Evolutionary conservation across 305 asterid genomes (phyloP).

Genomic region (Lippia alba): DNA sequence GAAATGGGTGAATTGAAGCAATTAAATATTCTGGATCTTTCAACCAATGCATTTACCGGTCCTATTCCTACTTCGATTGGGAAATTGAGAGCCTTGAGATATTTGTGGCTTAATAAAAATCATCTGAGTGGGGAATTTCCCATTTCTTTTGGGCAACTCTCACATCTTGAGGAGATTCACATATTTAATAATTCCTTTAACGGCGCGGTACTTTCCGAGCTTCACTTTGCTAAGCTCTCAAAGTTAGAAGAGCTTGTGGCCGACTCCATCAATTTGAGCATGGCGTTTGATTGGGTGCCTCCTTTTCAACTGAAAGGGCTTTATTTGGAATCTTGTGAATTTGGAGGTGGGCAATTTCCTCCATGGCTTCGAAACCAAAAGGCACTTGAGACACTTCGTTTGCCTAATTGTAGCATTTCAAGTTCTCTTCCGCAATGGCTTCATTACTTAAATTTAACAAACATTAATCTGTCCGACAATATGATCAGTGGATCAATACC

Average conservation of each 20-base stretch:
- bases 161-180: background rate
- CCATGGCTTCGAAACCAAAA: conserved; percentile 27
- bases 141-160: conserved; percentile 4
- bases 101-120: background rate
- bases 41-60: background rate
- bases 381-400: background rate
- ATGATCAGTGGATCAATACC: too few relatives aligned
- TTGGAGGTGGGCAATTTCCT: conserved; percentile 30
- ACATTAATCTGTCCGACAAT: too few relatives aligned
- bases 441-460: background rate
- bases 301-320: background rate
- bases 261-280: background rate
- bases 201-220: conserved; percentile 20
- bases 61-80: too few relatives aligned
- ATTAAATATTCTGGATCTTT: too few relatives aligned
- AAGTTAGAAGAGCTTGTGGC: background rate
- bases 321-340: background rate
- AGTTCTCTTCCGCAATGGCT: conserved; percentile 24
- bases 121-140: conserved; percentile 15
- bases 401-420: conserved; percentile 8
- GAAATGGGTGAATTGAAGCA: too few relatives aligned
- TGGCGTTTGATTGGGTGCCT: too few relatives aligned
- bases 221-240: conserved; percentile 18
- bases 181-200: background rate
- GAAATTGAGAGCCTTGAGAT: too few relatives aligned